Evolutionary conservation across 495 filamentous ascomycete genomes (phyloP).

Genomic region (Hypomontagnella monticulosa): DNA sequence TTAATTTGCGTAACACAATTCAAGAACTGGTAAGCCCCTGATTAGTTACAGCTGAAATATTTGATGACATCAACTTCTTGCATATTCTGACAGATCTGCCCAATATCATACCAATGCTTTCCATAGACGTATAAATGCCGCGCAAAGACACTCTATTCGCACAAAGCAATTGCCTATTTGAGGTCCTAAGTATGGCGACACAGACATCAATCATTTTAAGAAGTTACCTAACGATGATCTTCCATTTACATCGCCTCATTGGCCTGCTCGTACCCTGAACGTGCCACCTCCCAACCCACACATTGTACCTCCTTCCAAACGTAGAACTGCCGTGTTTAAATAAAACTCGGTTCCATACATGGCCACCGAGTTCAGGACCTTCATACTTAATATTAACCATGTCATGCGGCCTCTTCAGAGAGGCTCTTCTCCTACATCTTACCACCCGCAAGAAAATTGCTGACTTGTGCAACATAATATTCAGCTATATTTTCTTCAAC

Average conservation of each 20-base stretch:
- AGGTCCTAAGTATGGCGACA: background rate
- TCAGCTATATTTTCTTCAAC: no score
- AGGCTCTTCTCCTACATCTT: no score
- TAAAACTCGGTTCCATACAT: background rate
- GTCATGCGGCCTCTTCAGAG: no score
- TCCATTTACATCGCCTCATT: background rate
- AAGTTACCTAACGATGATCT: background rate
- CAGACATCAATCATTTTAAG: background rate
- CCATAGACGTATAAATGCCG: conserved; percentile 6
- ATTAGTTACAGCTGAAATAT: conserved; percentile 10
- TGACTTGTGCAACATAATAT: no score
- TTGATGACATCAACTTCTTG: conserved; percentile 6
- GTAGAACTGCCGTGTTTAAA: background rate
- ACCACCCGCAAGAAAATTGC: no score
- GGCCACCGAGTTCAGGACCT: no score
- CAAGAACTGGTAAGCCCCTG: background rate
- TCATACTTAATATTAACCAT: no score
- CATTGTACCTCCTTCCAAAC: conserved; percentile 17
- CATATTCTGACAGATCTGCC: conserved; percentile 21
- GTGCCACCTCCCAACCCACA: background rate
- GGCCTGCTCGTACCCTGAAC: conserved; percentile 13
- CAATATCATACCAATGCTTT: conserved; percentile 12
- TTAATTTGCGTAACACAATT: background rate
- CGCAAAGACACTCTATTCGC: background rate
- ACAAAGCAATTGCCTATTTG: background rate